Base-by-base conservation (phyloP, 345 rosid species). In the Eutrema heterophyllum region DNA sequence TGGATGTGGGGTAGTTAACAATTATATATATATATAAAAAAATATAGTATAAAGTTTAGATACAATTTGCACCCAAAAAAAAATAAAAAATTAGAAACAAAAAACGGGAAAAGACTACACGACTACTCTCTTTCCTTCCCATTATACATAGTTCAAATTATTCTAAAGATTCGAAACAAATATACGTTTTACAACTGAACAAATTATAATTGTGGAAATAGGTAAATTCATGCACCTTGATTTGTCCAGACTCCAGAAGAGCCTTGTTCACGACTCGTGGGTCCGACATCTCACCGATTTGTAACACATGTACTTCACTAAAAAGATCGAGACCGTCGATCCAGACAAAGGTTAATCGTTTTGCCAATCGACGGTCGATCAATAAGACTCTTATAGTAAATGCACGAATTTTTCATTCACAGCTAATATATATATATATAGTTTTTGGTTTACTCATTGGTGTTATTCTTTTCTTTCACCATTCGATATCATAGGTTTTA, bases 1-100 rank as follows among this genome's bases (percentile, higher is more conserved):
- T 83, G 87, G 65, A n/a, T 71, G 84, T 81, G 81, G 82, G 83
- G 68, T 44, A 62, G 11, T 64, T 64, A 72, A 53, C n/a, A 58
- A 21, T 21, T 51, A 56, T 65, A 55, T n/a, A 49, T 60, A 41
- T 21, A 21, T 21, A 21, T 21, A 15, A 35, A 53, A 8, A 40
- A 18, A 6, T 26, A 29, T 74, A 46, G 24, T 39, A 66, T 65
- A 67, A 66, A 73, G 48, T 27, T 6, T 24, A 46, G 8, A 55
- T 65, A 38, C 10, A 45, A 55, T 29, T 30, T 30, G 33, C 6
- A 5, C 33, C 5, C 24, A 21, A 21, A 21, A 1, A 21, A 21
- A 21, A n/a, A n/a, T n/a, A n/a, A n/a, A n/a, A n/a, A n/a, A n/a
- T n/a, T n/a, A n/a, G n/a, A n/a, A n/a, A n/a, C 24, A 21, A 21